A percentile compares a stretch with the other conserved stretches of the same genome.
phyloP scores from a whole-genome alignment of 169 alveolate species.

The Cryptosporidium canis region DNA sequence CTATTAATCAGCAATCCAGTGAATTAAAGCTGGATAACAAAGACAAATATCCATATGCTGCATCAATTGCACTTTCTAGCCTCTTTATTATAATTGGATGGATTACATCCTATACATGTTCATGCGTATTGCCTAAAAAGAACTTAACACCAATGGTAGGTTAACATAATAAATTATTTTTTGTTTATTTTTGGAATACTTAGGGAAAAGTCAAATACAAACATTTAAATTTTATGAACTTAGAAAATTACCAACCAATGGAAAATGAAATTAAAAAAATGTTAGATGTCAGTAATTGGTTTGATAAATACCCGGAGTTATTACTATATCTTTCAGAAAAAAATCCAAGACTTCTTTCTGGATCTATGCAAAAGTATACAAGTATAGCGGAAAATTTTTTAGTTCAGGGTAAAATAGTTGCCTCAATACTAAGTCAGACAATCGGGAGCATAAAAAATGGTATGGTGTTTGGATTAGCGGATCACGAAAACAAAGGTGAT shows the following conservation, averaged over 20 bases:
- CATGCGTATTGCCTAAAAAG: slow-evolving; percentile 35
- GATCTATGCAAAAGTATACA: slow-evolving; percentile 41
- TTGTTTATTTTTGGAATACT: not conserved
- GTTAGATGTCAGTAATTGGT: slow-evolving; percentile 41
- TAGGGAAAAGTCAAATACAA: slow-evolving; percentile 6
- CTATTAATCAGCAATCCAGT: not conserved
- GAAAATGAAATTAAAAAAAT: slow-evolving; percentile 21
- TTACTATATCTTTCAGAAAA: slow-evolving; percentile 15
- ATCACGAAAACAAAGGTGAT: slow-evolving; percentile 74
- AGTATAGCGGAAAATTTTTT: slow-evolving; percentile 8
- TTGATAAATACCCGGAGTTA: slow-evolving; percentile 18
- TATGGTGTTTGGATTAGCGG: slow-evolving; percentile 72
- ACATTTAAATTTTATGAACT: not conserved
- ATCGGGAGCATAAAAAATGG: slow-evolving; percentile 14
- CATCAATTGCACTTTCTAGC: slow-evolving; percentile 62
- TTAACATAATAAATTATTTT: slow-evolving; percentile 11
- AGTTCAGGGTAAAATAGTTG: slow-evolving; percentile 29
- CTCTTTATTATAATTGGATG: slow-evolving; percentile 47
- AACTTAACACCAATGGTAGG: slow-evolving; percentile 24
- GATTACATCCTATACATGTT: slow-evolving; percentile 36
- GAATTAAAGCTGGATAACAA: not conserved
- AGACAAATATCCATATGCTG: slow-evolving; percentile 70
- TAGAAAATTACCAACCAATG: not conserved
- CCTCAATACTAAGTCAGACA: slow-evolving; percentile 6
- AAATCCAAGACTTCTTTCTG: slow-evolving; percentile 28